Conservation (phyloP, 805 yeast genomes). For the Nematodospora valgi region DNA sequence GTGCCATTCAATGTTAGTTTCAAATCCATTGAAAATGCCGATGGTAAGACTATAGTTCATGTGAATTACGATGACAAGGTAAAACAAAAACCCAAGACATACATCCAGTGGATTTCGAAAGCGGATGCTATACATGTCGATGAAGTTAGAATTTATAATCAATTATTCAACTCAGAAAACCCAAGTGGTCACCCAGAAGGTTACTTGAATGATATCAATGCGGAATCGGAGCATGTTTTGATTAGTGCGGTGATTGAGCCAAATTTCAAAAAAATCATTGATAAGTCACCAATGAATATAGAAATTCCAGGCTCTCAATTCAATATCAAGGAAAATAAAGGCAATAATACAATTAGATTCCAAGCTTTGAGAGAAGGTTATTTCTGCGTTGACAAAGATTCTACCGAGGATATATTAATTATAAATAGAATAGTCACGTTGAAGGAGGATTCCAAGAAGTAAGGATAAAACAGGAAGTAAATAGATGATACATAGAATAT, state of each 20-base stretch:
- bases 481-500: too few relatives aligned
- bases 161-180: constrained; percentile 84
- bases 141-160: constrained; percentile 86
- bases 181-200: constrained; percentile 89
- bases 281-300: constrained; percentile 73
- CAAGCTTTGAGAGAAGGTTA: constrained; percentile 97
- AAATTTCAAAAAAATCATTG: constrained; percentile 64
- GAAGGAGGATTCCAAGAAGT: constrained; percentile 64
- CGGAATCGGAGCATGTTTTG: constrained; percentile 68
- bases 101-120: constrained; percentile 93
- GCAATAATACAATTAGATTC: constrained; percentile 84
- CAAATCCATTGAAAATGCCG: constrained; percentile 60
- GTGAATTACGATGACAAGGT: constrained; percentile 70
- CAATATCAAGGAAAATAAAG: constrained; percentile 63
- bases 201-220: constrained; percentile 77
- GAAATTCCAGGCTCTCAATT: constrained; percentile 60
- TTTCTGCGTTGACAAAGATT: constrained; percentile 84
- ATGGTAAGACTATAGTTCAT: constrained; percentile 67
- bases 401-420: constrained; percentile 57
- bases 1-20: constrained; percentile 83
- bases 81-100: constrained; percentile 85
- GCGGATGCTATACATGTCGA: constrained; percentile 51
- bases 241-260: constrained; percentile 69
- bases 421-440: constrained; percentile 90
- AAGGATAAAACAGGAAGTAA: too few relatives aligned